Conservation (phyloP, 208 protist species). For the Acanthamoeba triangularis region DNA sequence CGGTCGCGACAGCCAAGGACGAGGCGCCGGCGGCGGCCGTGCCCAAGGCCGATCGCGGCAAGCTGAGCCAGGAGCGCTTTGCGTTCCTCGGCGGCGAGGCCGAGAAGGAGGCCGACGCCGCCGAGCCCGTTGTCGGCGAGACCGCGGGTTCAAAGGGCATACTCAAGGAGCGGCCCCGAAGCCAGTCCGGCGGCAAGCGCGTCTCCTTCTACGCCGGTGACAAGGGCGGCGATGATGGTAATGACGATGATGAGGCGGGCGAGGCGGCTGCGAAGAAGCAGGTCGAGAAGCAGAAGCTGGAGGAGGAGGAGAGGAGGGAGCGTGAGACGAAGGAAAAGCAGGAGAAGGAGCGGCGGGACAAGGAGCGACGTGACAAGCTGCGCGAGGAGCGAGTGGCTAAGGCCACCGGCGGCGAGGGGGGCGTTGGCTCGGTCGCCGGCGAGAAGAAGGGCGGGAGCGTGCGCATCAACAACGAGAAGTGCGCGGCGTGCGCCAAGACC, state of each 20-base stretch:
- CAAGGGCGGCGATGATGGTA: neutral
- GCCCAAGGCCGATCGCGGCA: neutral
- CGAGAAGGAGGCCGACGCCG: neutral
- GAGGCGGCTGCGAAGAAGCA: neutral
- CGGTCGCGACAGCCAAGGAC: neutral
- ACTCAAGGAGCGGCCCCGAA: slow-evolving; percentile 9
- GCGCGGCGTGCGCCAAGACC: slow-evolving; percentile 23
- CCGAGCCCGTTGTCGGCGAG: neutral
- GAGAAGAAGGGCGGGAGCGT: slow-evolving; percentile 68
- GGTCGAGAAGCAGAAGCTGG: neutral
- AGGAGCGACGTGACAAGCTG: slow-evolving; percentile 60
- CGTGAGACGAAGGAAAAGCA: neutral
- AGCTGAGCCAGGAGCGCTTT: slow-evolving; percentile 50
- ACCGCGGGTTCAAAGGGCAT: neutral
- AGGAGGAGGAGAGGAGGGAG: slow-evolving; percentile 27
- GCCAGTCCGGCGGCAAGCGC: slow-evolving; percentile 40
- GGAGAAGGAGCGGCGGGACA: slow-evolving; percentile 15
- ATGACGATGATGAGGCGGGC: neutral
- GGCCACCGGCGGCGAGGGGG: neutral
- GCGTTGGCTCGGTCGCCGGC: neutral
- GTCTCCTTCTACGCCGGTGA: slow-evolving; percentile 8
- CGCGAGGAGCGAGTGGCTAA: slow-evolving; percentile 20
- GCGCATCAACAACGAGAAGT: slow-evolving; percentile 60
- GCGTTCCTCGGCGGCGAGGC: slow-evolving; percentile 31
- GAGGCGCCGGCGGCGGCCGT: neutral